Base-by-base conservation (phyloP, 768 basidiomycete genomes). In the Cubamyces sp. region DNA sequence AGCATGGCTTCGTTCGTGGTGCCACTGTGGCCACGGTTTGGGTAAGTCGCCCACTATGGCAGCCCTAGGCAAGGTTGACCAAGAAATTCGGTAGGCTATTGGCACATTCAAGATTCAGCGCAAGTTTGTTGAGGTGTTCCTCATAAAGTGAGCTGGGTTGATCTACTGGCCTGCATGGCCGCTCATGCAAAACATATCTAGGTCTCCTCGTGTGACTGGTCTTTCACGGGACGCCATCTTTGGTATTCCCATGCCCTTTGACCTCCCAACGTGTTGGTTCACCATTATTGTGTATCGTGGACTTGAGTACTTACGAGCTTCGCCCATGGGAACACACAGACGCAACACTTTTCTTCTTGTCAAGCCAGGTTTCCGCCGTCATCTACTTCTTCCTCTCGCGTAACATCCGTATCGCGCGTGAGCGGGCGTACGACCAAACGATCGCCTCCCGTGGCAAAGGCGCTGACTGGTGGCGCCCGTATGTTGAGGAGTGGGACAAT, bases 401-500 rank as follows among this genome's bases (percentile, higher is more conserved):
- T 48, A 96, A 96, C 74, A 86, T 96, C 49, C 83, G 86, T 26
- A 83, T 94, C 46, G 92, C 94, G 0, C 84, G 88, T 1, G 84
- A 85, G 55, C 82, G 90, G 12, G 93, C 85, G 12, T 92, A 87
- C 84, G 87, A 84, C 19, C 88, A 95, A 70, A 96, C 94, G 0
- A 86, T 96, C 28, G 76, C 81, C 6, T 96, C 93, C 5, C 84
- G 94, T 1, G 88, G 88, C 14, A 96, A 96, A 67, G 86, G 87
- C 0, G 76, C 81, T 0, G 86, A 90, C 9, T 96, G 96, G 76
- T 98, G 93, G 92, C 79, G 82, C 61, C 84, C 86, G 0, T 93
- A 92, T 62, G 84, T 90, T 0, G 89, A 95, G 70, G 92, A 94
- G 73, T 91, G 89, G 90, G 81, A 86, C 25, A 70, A 75, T 2